phyloP scores from a whole-genome alignment of 129 eudicot species.

The Arctium minus region DNA sequence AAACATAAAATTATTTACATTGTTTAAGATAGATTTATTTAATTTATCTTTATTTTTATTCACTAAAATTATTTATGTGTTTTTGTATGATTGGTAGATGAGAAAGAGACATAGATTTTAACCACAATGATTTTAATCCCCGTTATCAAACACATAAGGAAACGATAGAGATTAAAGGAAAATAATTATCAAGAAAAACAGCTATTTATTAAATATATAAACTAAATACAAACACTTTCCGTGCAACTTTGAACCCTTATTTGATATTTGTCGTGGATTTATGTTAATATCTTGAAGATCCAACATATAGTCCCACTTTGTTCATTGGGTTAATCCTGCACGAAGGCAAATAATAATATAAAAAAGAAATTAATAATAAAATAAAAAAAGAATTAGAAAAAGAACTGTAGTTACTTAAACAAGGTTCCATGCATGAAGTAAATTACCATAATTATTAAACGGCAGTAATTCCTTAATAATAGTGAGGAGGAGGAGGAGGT shows the following conservation, averaged over 20 bases:
- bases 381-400: not conserved
- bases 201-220: too few species aligned
- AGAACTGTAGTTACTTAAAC: not conserved
- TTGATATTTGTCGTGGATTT: not conserved
- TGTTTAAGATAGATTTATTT: too few species aligned
- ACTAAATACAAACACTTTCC: not conserved
- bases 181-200: too few species aligned
- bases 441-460: not conserved
- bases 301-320: not conserved
- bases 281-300: not conserved
- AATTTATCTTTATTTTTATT: too few species aligned
- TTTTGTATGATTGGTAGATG: too few species aligned
- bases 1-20: too few species aligned
- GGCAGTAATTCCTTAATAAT: not conserved
- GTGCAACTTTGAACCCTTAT: not conserved
- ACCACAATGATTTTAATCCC: too few species aligned
- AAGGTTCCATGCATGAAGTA: not conserved
- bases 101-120: too few species aligned
- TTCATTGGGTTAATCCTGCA: slow-evolving; percentile 8
- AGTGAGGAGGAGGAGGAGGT: slow-evolving; percentile 19
- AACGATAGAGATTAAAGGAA: too few species aligned
- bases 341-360: not conserved
- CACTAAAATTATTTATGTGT: too few species aligned
- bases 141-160: too few species aligned
- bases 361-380: not conserved